Conservation (phyloP, 257 asterid species). For the Nicotiana attenuata region DNA sequence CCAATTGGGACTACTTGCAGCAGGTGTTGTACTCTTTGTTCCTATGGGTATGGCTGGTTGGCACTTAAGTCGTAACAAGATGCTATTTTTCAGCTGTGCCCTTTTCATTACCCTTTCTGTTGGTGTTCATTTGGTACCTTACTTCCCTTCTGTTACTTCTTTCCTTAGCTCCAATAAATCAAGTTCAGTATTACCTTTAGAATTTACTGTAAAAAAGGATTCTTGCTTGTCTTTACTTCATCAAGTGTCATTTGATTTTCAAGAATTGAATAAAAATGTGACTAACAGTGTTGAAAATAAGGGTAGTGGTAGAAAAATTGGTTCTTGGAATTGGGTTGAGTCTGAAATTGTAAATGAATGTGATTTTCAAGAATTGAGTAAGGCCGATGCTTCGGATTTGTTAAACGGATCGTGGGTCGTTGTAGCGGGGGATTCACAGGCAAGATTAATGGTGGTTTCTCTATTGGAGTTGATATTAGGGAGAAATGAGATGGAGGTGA, state of each 20-base stretch:
- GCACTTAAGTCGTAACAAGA: constrained; percentile 94
- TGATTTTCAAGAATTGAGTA: constrained; percentile 68
- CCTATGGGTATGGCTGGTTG: constrained; percentile 99
- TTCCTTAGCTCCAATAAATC: constrained; percentile 27
- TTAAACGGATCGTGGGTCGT: constrained; percentile 95
- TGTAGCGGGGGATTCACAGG: constrained; percentile 91
- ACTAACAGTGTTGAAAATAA: background rate
- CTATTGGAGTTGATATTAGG: constrained; percentile 74
- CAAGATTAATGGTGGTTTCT: constrained; percentile 76
- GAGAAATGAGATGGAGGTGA: constrained; percentile 35
- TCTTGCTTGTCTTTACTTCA: constrained; percentile 70
- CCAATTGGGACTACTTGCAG: constrained; percentile 88
- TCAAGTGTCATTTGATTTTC: constrained; percentile 25
- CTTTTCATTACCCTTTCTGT: constrained; percentile 94
- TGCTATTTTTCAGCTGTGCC: constrained; percentile 95
- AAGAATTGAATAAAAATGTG: background rate
- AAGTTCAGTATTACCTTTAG: constrained; percentile 15
- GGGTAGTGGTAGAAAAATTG: constrained; percentile 9
- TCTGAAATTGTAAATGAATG: constrained; percentile 46
- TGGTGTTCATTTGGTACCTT: constrained; percentile 86
- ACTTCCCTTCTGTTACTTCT: constrained; percentile 56
- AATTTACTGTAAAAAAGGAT: constrained; percentile 34
- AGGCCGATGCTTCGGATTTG: constrained; percentile 70
- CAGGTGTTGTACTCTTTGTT: constrained; percentile 79
- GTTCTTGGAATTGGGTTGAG: constrained; percentile 69